Conservation (phyloP, 495 filamentous ascomycete genomes). For the Aspergillus asperescens region DNA sequence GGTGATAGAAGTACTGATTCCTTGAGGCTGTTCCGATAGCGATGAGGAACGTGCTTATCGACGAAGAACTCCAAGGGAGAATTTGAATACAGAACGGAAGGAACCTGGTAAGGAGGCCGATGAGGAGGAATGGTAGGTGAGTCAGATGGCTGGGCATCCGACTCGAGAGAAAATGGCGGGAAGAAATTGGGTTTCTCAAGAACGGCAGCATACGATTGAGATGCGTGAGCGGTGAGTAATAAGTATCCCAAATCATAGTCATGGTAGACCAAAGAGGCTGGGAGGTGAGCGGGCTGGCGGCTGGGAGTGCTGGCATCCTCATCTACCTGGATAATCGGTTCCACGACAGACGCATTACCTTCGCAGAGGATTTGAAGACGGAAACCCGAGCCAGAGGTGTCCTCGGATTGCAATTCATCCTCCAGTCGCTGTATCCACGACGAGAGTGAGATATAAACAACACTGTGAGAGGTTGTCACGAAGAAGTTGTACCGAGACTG, state of each 20-base stretch:
- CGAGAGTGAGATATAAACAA: constrained; percentile 63
- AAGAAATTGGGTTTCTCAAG: constrained; percentile 59
- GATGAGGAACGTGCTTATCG: constrained; percentile 53
- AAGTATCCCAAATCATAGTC: constrained; percentile 76
- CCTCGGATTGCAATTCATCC: constrained; percentile 62
- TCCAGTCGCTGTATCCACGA: constrained; percentile 75
- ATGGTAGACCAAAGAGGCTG: constrained; percentile 59
- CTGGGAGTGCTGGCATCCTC: constrained; percentile 35
- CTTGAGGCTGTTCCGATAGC: constrained; percentile 56
- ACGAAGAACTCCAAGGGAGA: constrained; percentile 58
- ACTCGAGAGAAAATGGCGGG: constrained; percentile 27
- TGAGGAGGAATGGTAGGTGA: constrained; percentile 35
- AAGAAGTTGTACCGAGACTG: constrained; percentile 73
- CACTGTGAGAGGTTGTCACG: constrained; percentile 64
- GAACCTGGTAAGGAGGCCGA: constrained; percentile 65
- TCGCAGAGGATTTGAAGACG: constrained; percentile 66
- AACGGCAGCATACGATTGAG: constrained; percentile 56
- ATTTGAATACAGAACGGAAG: constrained; percentile 54
- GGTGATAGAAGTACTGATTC: constrained; percentile 71
- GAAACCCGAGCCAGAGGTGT: constrained; percentile 63
- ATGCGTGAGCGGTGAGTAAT: constrained; percentile 62
- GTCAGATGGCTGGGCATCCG: constrained; percentile 17
- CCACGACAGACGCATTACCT: constrained; percentile 54
- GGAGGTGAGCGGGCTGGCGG: constrained; percentile 39
- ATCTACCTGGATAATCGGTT: constrained; percentile 53